A percentile compares a stretch with the other conserved stretches of the same genome.
Evolutionary conservation across 1,284 basidiomycete genomes (phyloP).

Genomic region (Melampsora larici-populina): DNA sequence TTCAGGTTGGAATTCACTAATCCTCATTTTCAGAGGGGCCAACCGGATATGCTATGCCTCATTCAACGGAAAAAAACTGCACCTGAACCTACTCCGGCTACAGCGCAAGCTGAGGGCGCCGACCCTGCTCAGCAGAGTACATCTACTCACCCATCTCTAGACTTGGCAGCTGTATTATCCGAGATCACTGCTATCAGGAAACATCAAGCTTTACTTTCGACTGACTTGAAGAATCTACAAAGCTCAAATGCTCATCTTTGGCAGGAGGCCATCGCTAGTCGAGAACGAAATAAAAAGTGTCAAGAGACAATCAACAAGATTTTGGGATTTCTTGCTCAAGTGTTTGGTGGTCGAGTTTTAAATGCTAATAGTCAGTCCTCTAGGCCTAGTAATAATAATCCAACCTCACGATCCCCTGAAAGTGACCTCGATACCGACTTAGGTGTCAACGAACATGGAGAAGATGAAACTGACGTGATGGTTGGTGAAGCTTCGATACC

Average conservation of each 20-base stretch:
- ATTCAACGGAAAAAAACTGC: conserved; percentile 67
- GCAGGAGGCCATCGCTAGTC: conserved; percentile 79
- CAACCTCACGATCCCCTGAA: no score
- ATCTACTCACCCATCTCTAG: conserved; percentile 55
- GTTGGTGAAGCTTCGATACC: conserved; percentile 18
- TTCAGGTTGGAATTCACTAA: conserved; percentile 68
- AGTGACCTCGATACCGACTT: background rate
- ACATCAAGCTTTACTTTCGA: conserved; percentile 82
- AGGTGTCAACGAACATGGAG: background rate
- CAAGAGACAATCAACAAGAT: conserved; percentile 97
- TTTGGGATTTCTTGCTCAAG: conserved; percentile 84
- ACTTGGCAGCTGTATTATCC: conserved; percentile 71
- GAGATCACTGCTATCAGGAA: conserved; percentile 85
- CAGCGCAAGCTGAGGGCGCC: background rate
- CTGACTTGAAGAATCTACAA: conserved; percentile 83
- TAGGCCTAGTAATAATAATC: no score
- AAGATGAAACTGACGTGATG: conserved; percentile 8
- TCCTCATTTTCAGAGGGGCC: conserved; percentile 79
- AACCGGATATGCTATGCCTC: conserved; percentile 82
- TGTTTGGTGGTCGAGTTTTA: conserved; percentile 66
- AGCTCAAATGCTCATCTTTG: conserved; percentile 82
- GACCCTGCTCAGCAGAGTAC: background rate
- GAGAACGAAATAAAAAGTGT: conserved; percentile 79
- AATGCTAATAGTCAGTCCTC: background rate
- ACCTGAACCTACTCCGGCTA: conserved; percentile 7